These are phyloP conservation scores for Elymus sibiricus DNA, from an alignment of 176 grass and related monocot species.

Conservation along the genomic window DNA sequence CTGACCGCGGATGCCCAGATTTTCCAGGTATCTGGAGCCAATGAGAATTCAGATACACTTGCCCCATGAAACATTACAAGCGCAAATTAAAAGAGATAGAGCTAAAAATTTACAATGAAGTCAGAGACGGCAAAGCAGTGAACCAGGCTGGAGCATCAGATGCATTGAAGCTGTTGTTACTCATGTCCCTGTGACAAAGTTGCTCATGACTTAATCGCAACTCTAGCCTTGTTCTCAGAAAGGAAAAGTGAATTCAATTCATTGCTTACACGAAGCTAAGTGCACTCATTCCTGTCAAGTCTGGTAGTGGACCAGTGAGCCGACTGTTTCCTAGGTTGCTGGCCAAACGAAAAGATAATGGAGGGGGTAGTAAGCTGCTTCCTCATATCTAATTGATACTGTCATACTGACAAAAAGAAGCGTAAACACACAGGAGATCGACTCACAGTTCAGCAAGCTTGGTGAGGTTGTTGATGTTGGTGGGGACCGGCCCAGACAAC, in stretches of 20 bases:
- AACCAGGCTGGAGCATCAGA: constrained; percentile 71
- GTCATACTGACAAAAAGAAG: neutral
- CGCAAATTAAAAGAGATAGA: too few relatives aligned
- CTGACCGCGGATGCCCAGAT: constrained; percentile 40
- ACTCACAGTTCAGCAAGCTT: constrained; percentile 71
- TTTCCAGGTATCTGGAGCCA: constrained; percentile 58
- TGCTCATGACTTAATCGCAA: neutral
- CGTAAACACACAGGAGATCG: neutral
- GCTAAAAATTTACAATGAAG: constrained; percentile 46
- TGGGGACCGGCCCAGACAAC: constrained; percentile 54
- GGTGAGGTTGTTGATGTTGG: constrained; percentile 67
- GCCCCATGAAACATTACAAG: too few relatives aligned
- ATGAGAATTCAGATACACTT: constrained; percentile 10
- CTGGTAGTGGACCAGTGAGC: constrained; percentile 57
- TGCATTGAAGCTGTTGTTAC: constrained; percentile 69
- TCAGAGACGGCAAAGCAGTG: constrained; percentile 53
- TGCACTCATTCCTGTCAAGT: constrained; percentile 59
- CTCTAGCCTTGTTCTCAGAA: neutral
- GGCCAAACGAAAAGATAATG: constrained; percentile 4
- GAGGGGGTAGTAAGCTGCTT: neutral
- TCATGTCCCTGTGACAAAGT: constrained; percentile 55
- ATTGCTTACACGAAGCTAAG: constrained; percentile 82
- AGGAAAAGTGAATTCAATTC: neutral
- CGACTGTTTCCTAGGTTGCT: constrained; percentile 67
- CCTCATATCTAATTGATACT: neutral